phyloP scores from a whole-genome alignment of 2,329 filamentous ascomycete genomes.

The Aureobasidium leucospermi region DNA sequence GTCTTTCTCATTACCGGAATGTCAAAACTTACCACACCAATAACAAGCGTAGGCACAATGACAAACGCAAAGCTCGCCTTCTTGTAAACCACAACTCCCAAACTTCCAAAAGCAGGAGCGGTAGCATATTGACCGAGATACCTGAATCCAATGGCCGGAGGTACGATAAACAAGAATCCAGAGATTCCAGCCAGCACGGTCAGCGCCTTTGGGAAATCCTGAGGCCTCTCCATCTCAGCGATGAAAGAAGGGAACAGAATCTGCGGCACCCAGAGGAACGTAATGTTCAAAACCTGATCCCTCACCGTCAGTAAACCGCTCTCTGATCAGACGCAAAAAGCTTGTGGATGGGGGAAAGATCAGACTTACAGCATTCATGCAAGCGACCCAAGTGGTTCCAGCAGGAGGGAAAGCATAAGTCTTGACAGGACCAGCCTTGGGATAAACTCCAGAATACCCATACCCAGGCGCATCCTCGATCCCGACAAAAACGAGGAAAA shows the following conservation, averaged over 20 bases:
- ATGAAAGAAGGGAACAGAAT: slow-evolving; percentile 48
- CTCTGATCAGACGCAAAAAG: too few relatives aligned
- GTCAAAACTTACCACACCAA: slow-evolving; percentile 30
- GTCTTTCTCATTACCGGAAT: not conserved
- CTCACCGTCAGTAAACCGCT: too few relatives aligned
- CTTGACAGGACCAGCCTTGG: slow-evolving; percentile 35
- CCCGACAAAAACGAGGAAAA: slow-evolving; percentile 43
- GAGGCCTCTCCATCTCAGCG: slow-evolving; percentile 42
- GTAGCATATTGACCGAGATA: slow-evolving; percentile 45
- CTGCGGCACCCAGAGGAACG: slow-evolving; percentile 45
- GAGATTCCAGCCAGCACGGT: slow-evolving; percentile 40
- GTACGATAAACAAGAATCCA: slow-evolving; percentile 43
- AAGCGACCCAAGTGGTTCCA: slow-evolving; percentile 41
- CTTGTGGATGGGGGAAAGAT: too few relatives aligned
- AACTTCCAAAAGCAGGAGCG: slow-evolving; percentile 42
- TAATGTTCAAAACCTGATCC: slow-evolving; percentile 33
- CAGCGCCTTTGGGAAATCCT: slow-evolving; percentile 46
- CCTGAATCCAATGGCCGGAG: slow-evolving; percentile 42
- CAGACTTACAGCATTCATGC: slow-evolving; percentile 39
- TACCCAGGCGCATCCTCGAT: slow-evolving; percentile 38
- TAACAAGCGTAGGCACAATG: slow-evolving; percentile 44
- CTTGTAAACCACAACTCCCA: slow-evolving; percentile 39
- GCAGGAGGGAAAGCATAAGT: slow-evolving; percentile 43
- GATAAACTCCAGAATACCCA: slow-evolving; percentile 42
- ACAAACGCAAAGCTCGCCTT: slow-evolving; percentile 45